A percentile compares a stretch with the other conserved stretches of the same genome.
phyloP scores from a whole-genome alignment of 1,284 basidiomycete species.

The Austroboletus rostrupii region DNA sequence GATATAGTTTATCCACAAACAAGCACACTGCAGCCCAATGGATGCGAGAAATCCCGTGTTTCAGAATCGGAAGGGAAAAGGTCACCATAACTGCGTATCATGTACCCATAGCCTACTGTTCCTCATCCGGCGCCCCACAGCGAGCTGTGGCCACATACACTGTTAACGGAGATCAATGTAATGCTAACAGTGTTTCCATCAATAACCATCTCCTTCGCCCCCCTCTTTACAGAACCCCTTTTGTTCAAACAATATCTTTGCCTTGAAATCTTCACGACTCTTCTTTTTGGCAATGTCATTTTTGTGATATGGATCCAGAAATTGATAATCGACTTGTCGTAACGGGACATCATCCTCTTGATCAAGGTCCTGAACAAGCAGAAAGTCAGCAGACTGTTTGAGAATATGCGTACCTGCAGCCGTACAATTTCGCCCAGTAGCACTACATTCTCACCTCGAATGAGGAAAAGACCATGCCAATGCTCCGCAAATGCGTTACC shows the following conservation, averaged over 20 bases:
- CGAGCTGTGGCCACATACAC: conserved; percentile 10
- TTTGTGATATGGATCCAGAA: conserved; percentile 69
- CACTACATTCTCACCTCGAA: conserved; percentile 98
- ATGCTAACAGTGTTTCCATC: conserved; percentile 22
- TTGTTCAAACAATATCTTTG: conserved; percentile 72
- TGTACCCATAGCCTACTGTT: conserved; percentile 25
- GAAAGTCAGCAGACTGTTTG: conserved; percentile 5
- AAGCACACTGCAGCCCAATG: conserved; percentile 37
- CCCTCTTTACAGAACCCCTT: conserved; percentile 86
- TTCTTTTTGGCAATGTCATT: conserved; percentile 69
- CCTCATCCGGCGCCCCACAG: conserved; percentile 3
- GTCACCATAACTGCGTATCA: conserved; percentile 35
- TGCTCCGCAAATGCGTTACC: conserved; percentile 78
- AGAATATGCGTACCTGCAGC: conserved; percentile 20
- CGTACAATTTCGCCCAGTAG: conserved; percentile 94
- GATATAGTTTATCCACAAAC: conserved; percentile 57
- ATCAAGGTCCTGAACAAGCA: conserved; percentile 75
- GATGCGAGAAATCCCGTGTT: conserved; percentile 39
- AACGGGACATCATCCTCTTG: conserved; percentile 86
- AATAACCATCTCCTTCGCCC: conserved; percentile 89
- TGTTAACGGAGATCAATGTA: conserved; percentile 13
- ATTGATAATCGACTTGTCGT: conserved; percentile 68
- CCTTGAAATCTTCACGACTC: conserved; percentile 65
- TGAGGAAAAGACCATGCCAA: conserved; percentile 86
- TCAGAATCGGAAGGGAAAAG: conserved; percentile 62